These are phyloP conservation scores for Choanephora cucurbitarum DNA, from an alignment of 371 early-diverging fungal species.

Conservation along the genomic window DNA sequence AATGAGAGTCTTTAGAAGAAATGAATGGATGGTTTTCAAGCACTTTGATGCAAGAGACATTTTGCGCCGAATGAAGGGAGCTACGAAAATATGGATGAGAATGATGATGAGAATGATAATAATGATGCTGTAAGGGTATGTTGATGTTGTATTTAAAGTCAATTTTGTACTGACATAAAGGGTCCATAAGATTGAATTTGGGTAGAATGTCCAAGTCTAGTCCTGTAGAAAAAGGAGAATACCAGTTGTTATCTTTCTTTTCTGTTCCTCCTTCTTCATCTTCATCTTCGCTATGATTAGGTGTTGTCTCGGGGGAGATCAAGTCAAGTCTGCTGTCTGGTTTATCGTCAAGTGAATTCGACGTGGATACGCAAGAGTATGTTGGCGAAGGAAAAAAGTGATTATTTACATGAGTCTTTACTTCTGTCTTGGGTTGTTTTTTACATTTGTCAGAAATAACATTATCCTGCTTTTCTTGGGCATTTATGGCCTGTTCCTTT, in stretches of 20 bases:
- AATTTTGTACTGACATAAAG: slow-evolving; percentile 18
- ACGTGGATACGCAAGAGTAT: slow-evolving; percentile 1
- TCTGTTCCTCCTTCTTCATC: neutral
- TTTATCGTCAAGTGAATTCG: slow-evolving; percentile 2
- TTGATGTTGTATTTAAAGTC: slow-evolving; percentile 12
- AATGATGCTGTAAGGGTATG: slow-evolving; percentile 6
- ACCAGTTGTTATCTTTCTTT: slow-evolving; percentile 23
- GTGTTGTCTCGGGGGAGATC: slow-evolving; percentile 14
- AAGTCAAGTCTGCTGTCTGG: slow-evolving; percentile 4
- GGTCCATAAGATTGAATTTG: slow-evolving; percentile 13
- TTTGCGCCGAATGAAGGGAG: neutral
- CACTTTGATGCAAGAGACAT: slow-evolving; percentile 18
- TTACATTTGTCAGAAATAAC: slow-evolving; percentile 4
- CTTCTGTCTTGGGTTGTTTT: slow-evolving; percentile 1
- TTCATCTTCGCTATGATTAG: slow-evolving; percentile 22
- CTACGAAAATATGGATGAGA: neutral
- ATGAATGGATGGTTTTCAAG: slow-evolving; percentile 33
- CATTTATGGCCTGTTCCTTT: neutral
- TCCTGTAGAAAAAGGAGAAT: slow-evolving; percentile 38
- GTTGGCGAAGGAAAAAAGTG: slow-evolving; percentile 9
- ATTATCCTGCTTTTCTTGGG: neutral
- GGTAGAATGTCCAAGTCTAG: slow-evolving; percentile 36
- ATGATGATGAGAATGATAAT: slow-evolving; percentile 3
- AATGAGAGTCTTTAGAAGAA: slow-evolving; percentile 13
- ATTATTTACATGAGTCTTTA: slow-evolving; percentile 6